Base-by-base conservation (phyloP, 441 rosid species). In the Mallotus repandus region DNA sequence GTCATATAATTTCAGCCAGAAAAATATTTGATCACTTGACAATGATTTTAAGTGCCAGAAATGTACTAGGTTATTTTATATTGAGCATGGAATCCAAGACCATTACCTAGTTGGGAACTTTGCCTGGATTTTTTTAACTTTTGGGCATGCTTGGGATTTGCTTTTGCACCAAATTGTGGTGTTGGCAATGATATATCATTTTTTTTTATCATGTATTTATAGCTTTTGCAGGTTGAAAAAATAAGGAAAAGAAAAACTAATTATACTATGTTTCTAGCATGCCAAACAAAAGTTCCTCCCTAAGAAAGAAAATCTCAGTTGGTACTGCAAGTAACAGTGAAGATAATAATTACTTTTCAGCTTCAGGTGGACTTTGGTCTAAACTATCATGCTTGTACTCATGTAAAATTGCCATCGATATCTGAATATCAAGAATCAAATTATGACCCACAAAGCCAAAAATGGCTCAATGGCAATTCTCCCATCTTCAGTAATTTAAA, bases 171-270 rank as follows among this genome's bases (percentile, higher is more conserved):
- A 16, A 48, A 16, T 22, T 59, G 43, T 6, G 8, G 21, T 32
- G 41, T 15, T 5, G 48, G 9, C 45, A 15, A 54, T 41, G 45
- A 4, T 19, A 19, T 54, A 5, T 13, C 1, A 38, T 11, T 43
- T 50, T 9, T 16, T 75, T 55, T 88, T 85, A 15, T 76, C 87
- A 74, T 83, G 70, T 85, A 9, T 35, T 3, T 35, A 3, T 35
- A 35, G 41, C 41, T 35, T 35, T 35, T 35, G 41, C 41, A 35
- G 41, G 41, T 35, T 3, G 5, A 35, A 3, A 35, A 35, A 35
- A 35, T 35, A 35, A 35, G 41, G 5, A 35, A 35, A 35, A 35
- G 5, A 35, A 21, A 18, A 55, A 63, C 35, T 63, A 46, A 76
- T 69, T 9, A 76, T 38, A 71, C n/a, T 61, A 61, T 76, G 82